Evolutionary conservation across 257 asterid species (phyloP), one percentile per base, ranked within the genome.

Genomic region (Plantago major): DNA sequence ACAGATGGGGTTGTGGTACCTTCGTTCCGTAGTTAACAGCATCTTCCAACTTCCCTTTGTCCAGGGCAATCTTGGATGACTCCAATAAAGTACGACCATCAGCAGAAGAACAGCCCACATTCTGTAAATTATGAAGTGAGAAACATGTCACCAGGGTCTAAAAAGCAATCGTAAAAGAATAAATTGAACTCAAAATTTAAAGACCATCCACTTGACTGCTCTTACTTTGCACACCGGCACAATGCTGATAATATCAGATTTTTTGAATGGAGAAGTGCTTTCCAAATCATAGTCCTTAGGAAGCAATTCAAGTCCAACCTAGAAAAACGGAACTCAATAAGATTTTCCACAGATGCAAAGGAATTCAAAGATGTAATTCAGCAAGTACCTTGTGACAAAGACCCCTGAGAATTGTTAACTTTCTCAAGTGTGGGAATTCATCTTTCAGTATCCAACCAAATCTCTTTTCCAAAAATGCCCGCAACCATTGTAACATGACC

Each of bases 21-120:
- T 93, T 93, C 61, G 96, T 87, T 66, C 97, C 99, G 81, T 76
- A 84, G 57, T 64, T 85, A 53, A 93, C 95, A 28, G 99, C 95
- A 28, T 93, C 99, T 70, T 93, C 99, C 64, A 93, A 85, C 81
- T 93, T 93, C 69, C 99, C 99, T 79, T 93, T 89, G 76, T 93
- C 99, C 37, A 93, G 84, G 19, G 99, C 96, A 78, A 84, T 83
- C 85, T 93, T 93, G 74, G 99, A 89, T 44, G 97, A 87, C 73
- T 93, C 99, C 63, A 93, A 78, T 57, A 89, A 80, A 75, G 79
- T 83, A 74, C 97, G 83, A 58, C 97, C 99, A 79, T 93, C 99
- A 58, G 93, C 96, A 74, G 99, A 89, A 63, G 95, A 82, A 87
- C 97, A 93, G 64, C 79, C 92, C 38, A 84, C 99, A 82, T 93